These are phyloP conservation scores for Metschnikowia colocasiae DNA, from an alignment of 805 yeast genomes.

Conservation along the genomic window DNA sequence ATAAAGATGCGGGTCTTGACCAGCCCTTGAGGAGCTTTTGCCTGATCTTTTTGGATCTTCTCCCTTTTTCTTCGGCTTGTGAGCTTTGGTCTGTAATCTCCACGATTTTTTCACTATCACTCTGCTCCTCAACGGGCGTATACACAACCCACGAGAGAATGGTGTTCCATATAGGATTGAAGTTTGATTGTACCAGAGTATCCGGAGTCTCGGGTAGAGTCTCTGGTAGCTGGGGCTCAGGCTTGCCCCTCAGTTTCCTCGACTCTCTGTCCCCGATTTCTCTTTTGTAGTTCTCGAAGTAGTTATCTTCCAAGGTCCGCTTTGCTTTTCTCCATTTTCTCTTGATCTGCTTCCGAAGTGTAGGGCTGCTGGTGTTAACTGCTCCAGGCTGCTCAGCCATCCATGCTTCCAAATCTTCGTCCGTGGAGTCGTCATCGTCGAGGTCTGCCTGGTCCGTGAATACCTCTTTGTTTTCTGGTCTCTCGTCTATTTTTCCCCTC, in stretches of 20 bases:
- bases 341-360: constrained; percentile 5
- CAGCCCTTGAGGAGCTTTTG: not conserved
- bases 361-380: not conserved
- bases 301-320: constrained; percentile 5
- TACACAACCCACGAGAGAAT: constrained; percentile 37
- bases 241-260: not conserved
- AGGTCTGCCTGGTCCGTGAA: constrained; percentile 1
- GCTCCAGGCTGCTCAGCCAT: not conserved
- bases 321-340: constrained; percentile 3
- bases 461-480: not conserved
- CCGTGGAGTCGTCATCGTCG: not conserved
- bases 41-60: not conserved
- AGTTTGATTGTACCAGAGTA: constrained; percentile 6
- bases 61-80: not conserved
- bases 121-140: constrained; percentile 1
- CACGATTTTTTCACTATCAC: constrained; percentile 7
- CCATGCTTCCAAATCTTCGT: constrained; percentile 5
- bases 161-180: constrained; percentile 38
- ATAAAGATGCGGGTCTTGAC: constrained; percentile 2
- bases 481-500: not conserved
- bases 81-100: constrained; percentile 13
- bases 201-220: not conserved
- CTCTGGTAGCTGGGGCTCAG: not conserved
- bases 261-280: constrained; percentile 3
- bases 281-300: constrained; percentile 8